Evolutionary conservation across 176 grass and related monocot species (phyloP).

Genomic region (Alopecurus myosuroides): DNA sequence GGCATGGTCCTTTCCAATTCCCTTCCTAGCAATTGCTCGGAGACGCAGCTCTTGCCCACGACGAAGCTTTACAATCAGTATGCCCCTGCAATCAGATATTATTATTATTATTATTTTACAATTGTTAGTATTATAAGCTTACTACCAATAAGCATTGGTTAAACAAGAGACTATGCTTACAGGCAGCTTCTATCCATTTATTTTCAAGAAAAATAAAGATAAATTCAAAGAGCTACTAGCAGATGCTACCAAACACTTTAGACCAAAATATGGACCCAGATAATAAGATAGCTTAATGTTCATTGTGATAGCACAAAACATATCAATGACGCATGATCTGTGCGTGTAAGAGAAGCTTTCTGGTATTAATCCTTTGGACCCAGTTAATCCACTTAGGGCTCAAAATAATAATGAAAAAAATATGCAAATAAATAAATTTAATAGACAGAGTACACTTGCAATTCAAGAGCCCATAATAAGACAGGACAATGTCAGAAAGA

Average conservation of each 20-base stretch:
- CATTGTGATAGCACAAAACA: background rate
- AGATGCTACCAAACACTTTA: background rate
- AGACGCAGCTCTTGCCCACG: conserved; percentile 86
- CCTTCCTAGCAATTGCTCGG: conserved; percentile 96
- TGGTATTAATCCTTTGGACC: background rate
- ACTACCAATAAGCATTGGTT: background rate
- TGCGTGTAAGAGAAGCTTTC: background rate
- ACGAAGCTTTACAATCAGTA: conserved; percentile 92
- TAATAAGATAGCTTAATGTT: background rate
- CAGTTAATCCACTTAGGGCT: background rate
- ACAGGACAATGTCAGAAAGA: background rate
- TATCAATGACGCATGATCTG: background rate
- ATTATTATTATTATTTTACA: background rate
- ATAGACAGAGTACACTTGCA: background rate
- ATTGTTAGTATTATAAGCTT: background rate
- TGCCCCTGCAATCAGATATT: conserved; percentile 51
- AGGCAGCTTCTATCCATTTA: background rate
- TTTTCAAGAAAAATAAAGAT: background rate
- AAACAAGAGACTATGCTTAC: background rate
- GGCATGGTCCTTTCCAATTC: conserved; percentile 95
- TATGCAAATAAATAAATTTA: background rate
- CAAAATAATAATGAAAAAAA: background rate
- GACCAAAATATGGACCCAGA: background rate
- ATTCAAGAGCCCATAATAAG: background rate
- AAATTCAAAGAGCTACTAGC: background rate